Conservation (phyloP, 495 filamentous ascomycete species). For the Wilcoxina mikolae region DNA sequence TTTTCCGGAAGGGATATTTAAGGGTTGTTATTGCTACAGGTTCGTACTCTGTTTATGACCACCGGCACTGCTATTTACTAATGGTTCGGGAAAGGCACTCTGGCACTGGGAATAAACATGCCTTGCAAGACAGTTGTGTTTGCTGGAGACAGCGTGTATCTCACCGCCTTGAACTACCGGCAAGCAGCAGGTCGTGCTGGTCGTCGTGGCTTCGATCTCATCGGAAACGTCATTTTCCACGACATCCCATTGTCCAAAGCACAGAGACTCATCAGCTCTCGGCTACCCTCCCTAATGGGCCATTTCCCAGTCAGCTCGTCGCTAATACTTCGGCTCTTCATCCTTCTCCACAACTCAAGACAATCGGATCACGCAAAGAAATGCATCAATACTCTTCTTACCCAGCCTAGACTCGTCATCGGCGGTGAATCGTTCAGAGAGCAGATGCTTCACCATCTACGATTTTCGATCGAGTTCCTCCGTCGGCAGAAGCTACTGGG, state of each 20-base stretch:
- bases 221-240: slow-evolving; percentile 70
- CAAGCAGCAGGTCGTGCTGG: slow-evolving; percentile 65
- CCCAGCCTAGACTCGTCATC: slow-evolving; percentile 52
- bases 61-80: too few relatives aligned
- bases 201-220: slow-evolving; percentile 62
- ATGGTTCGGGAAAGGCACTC: too few relatives aligned
- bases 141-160: slow-evolving; percentile 51
- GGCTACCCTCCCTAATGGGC: slow-evolving; percentile 55
- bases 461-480: slow-evolving; percentile 70
- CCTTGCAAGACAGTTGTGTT: slow-evolving; percentile 72
- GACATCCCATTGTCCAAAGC: slow-evolving; percentile 40
- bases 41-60: too few relatives aligned
- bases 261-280: slow-evolving; percentile 51
- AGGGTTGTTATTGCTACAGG: slow-evolving; percentile 62
- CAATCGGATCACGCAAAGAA: slow-evolving; percentile 43
- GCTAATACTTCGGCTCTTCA: slow-evolving; percentile 53
- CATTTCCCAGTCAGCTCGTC: slow-evolving; percentile 67
- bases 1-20: slow-evolving; percentile 60
- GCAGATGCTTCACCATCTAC: slow-evolving; percentile 55
- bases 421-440: slow-evolving; percentile 46
- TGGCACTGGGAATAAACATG: slow-evolving; percentile 72
- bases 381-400: slow-evolving; percentile 50
- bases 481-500: slow-evolving; percentile 51
- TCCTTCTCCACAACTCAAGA: slow-evolving; percentile 48
- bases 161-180: slow-evolving; percentile 60